A percentile compares a stretch with the other conserved stretches of the same genome.
phyloP scores from a whole-genome alignment of 2,329 filamentous ascomycete genomes.

The Emericellopsis cladophorae region DNA sequence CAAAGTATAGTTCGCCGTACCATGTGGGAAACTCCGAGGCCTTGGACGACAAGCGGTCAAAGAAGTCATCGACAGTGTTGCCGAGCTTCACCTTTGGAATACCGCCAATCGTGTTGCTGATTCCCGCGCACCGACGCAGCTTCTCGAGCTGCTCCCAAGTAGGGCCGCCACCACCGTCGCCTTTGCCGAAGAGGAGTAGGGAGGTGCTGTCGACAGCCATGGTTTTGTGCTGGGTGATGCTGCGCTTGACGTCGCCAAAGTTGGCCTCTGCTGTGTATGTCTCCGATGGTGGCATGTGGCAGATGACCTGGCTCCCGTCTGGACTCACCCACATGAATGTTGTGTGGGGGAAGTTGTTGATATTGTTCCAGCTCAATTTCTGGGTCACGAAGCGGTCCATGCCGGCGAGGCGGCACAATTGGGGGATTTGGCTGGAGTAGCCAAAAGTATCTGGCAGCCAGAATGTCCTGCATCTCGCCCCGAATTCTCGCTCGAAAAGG shows the following conservation, averaged over 20 bases:
- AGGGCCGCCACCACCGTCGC: constrained; percentile 88
- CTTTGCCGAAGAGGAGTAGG: constrained; percentile 88
- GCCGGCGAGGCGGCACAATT: constrained; percentile 83
- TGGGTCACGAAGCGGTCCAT: constrained; percentile 97
- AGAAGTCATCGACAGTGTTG: constrained; percentile 87
- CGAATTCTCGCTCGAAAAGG: constrained; percentile 89
- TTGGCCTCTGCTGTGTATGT: constrained; percentile 92
- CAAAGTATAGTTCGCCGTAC: constrained; percentile 97
- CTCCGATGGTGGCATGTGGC: constrained; percentile 92
- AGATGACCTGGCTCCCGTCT: constrained; percentile 92
- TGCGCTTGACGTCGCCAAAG: constrained; percentile 87
- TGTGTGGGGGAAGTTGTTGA: constrained; percentile 97
- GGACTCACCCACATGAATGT: constrained; percentile 98
- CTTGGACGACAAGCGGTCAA: constrained; percentile 72
- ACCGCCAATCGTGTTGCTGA: constrained; percentile 70
- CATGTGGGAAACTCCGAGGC: constrained; percentile 74
- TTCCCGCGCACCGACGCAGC: constrained; percentile 78
- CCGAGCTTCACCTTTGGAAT: constrained; percentile 84
- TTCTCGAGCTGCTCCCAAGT: constrained; percentile 94
- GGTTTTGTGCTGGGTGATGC: constrained; percentile 85
- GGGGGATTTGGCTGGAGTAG: constrained; percentile 88
- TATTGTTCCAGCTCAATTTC: constrained; percentile 99
- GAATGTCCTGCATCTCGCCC: constrained; percentile 78
- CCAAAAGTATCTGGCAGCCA: constrained; percentile 98
- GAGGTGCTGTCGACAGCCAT: constrained; percentile 88